A percentile compares a stretch with the other conserved stretches of the same genome.
These are phyloP conservation scores for Uronychia binucleata DNA, from an alignment of 73 alveolate species.

Conservation along the genomic window DNA sequence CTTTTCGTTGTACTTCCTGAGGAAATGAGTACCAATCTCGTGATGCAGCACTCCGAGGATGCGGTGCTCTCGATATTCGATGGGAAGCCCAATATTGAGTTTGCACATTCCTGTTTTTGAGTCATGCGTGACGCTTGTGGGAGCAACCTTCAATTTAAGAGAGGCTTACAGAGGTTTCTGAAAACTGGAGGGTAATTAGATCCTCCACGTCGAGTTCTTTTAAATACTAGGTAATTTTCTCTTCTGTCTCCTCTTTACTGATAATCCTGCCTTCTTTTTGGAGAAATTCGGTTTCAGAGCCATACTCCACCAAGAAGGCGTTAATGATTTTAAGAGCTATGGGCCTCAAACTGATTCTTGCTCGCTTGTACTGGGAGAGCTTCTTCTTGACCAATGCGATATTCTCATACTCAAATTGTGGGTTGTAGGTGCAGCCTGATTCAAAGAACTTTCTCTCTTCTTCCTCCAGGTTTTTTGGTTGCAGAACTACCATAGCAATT, in stretches of 20 bases:
- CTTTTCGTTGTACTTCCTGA: slow-evolving; percentile 75
- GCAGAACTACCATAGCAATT: slow-evolving; percentile 21
- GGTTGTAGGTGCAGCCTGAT: slow-evolving; percentile 63
- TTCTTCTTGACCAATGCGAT: slow-evolving; percentile 18
- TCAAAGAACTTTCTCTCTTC: slow-evolving; percentile 74
- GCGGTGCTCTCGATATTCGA: slow-evolving; percentile 74
- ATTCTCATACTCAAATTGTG: slow-evolving; percentile 72
- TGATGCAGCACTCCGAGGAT: slow-evolving; percentile 82
- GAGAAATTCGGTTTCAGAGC: slow-evolving; percentile 65
- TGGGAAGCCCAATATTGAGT: slow-evolving; percentile 77
- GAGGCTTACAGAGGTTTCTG: slow-evolving; percentile 24
- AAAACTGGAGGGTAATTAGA: background rate
- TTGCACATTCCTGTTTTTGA: slow-evolving; percentile 60
- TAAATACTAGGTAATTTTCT: slow-evolving; percentile 56
- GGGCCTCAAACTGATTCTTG: slow-evolving; percentile 52
- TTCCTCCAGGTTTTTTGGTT: slow-evolving; percentile 64
- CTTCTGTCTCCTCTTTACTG: slow-evolving; percentile 67
- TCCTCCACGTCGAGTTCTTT: slow-evolving; percentile 59
- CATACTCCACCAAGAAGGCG: slow-evolving; percentile 61
- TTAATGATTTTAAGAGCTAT: slow-evolving; percentile 70
- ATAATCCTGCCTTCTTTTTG: slow-evolving; percentile 77
- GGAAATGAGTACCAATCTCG: slow-evolving; percentile 90
- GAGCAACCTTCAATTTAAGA: slow-evolving; percentile 72
- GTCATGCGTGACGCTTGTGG: slow-evolving; percentile 67
- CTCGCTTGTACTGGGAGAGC: slow-evolving; percentile 21